These are phyloP conservation scores for Terfezia boudieri DNA, from an alignment of 495 filamentous ascomycete species.

Conservation along the genomic window DNA sequence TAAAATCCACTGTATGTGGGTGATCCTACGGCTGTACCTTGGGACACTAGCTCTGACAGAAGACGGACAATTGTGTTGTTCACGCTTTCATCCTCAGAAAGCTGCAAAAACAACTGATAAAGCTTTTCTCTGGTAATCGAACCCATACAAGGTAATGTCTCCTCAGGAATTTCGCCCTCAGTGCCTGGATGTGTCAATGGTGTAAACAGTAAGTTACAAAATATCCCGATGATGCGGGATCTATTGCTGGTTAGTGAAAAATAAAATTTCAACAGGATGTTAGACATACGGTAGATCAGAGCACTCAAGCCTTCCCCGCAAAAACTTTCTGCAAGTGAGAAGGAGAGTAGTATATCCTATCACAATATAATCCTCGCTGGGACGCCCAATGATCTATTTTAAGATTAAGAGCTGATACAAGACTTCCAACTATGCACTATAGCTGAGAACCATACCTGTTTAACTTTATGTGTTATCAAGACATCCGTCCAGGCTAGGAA, in stretches of 20 bases:
- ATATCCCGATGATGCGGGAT: neutral
- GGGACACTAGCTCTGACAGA: neutral
- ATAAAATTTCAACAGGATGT: neutral
- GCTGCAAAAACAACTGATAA: neutral
- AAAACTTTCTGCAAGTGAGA: slow-evolving; percentile 5
- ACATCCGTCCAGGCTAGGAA: slow-evolving; percentile 11
- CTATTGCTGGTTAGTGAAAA: neutral
- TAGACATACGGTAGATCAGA: neutral
- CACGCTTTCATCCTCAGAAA: too few species aligned
- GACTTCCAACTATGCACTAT: neutral
- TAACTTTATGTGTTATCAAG: slow-evolving; percentile 10
- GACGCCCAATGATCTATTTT: slow-evolving; percentile 14
- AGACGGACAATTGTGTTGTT: neutral
- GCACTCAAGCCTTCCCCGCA: slow-evolving; percentile 5
- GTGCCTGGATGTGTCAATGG: neutral
- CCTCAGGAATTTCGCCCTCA: neutral
- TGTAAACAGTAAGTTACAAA: neutral
- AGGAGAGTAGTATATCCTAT: slow-evolving; percentile 15
- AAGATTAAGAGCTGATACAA: neutral
- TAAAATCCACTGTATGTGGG: neutral
- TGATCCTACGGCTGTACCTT: neutral
- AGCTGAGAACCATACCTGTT: slow-evolving; percentile 5
- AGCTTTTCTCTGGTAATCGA: neutral
- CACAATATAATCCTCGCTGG: slow-evolving; percentile 15
- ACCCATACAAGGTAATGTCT: neutral